Base-by-base conservation (phyloP, 805 yeast genomes). In the Candida bentonensis region DNA sequence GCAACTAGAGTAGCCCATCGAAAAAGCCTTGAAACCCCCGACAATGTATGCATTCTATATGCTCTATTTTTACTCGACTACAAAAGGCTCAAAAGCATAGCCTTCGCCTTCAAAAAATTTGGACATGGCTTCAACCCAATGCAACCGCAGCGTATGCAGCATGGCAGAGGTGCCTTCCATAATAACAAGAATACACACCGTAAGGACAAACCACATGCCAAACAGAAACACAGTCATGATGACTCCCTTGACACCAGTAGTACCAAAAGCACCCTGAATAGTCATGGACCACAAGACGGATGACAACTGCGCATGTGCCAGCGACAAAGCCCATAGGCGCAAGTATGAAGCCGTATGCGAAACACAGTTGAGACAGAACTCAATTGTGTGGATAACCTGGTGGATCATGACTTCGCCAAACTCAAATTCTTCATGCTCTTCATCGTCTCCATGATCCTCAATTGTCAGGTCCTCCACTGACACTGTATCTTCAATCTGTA, bases 81-180 rank as follows among this genome's bases (percentile, higher is more conserved):
- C 72, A 60, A 86, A 89, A 15, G 98, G 97, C 51, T 74, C 77
- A 59, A 85, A 92, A 4, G 87, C 78, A 51, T 78, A 70, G 46
- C 99, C 99, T 60, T 89, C 98, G 60, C 99, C 99, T 60, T 83
- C 94, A 57, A 92, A 92, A 62, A 83, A 94, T 67, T 92, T 92
- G 47, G 96, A 85, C 99, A 92, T 92, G 15, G 96, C 83, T 67
- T 92, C 99, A 45, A 92, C 98, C 99, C 99, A 92, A 62, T 92
- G 98, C 59, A 92, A 72, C 67, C 99, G 82, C 58, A 92, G 74
- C 20, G 96, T 82, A 65, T 92, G 99, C 58, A 92, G 74, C 98
- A 92, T 92, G 21, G 98, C 98, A 30, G 95, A 84, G 0, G 98
- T 92, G 47, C 98, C 99, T 65, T 92, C 99, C 99, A 92, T 92